Base-by-base conservation (phyloP, 23 red algal species). In the Pyropia haitanensis region DNA sequence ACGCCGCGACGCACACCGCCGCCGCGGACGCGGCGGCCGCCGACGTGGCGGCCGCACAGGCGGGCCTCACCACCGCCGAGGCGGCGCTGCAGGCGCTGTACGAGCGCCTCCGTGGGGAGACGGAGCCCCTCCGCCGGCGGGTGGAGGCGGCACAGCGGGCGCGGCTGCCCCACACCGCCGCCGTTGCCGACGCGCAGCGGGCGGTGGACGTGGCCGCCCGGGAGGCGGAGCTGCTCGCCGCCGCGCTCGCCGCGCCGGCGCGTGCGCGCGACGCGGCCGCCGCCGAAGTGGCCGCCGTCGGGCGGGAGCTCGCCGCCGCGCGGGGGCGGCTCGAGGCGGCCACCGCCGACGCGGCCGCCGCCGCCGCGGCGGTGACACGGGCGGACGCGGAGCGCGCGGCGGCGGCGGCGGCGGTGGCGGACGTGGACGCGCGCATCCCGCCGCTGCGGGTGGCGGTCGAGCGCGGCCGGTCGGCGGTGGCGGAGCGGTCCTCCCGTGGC, bases 141-240 rank as follows among this genome's bases (percentile, higher is more conserved):
- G 39, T 91, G 14, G 87, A 91, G 19, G 31, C 48, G 23, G 73
- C 82, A 21, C 87, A 91, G 72, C 48, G 26, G 61, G 87, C 65
- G 25, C 34, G 77, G 27, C 51, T 91, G n/a, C 87, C 87, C 7
- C 67, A 82, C 27, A 74, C 67, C 1, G 75, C 77, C 29, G 46
- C 53, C 39, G 69, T 78, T 10, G 75, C 83, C 56, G 30, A 67
- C 63, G 55, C 51, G 22, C 57, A 72, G 20, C 64, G 75, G 46
- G 63, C 75, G n/a, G 51, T 76, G 21, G 66, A 87, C 18, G 64
- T 87, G 16, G 67, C 61, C 13, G 62, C 70, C 29, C 55, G 50
- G 48, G 72, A 77, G 56, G 51, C 67, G 5, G 76, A 87, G 20
- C 22, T 87, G 1, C 31, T 87, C 7, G 27, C 26, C 12, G 71